Evolutionary conservation across 306 rosid species (phyloP), one percentile per base, ranked within the genome.

Genomic region (Trichosanthes truncata): DNA sequence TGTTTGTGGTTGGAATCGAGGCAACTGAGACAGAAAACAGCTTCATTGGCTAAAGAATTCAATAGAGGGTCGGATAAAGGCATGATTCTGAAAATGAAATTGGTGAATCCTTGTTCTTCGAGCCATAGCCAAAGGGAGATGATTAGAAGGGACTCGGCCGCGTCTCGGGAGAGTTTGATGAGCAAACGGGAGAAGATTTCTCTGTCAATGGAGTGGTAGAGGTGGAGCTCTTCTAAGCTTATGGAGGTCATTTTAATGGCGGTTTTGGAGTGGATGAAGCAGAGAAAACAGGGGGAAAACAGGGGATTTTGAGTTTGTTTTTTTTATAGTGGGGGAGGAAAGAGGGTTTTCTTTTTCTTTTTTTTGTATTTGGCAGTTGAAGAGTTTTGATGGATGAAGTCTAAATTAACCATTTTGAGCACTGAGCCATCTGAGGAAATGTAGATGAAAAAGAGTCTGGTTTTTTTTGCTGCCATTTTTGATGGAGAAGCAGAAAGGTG

Each of bases 121-220:
- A 91, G 79, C 89, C 92, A 90, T 0, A 88, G 55, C 97, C 97
- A 90, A 0, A 88, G 31, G 29, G 97, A 89, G 84, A 91, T 88
- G 41, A 87, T 74, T 0, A 89, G 66, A 20, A 91, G 74, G 5
- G 90, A 84, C 9, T 86, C 84, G 0, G 85, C 80, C 0, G 87
- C 82, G 66, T 82, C 74, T 8, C 89, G 82, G 0, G 0, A 46
- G n/a, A 87, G 62, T 0, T n/a, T 51, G 0, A 78, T 5, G 12
- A 89, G 83, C 51, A 91, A 36, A 15, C 82, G 55, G 5, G 80
- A 61, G 83, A 91, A 87, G 2, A 88, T 43, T 0, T 82, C 49
- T 26, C 92, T 80, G 8, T 88, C 93, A 0, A 66, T 67, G 55
- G 41, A 69, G 80, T 91, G 88, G 74, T 78, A 87, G 0, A 9